A percentile compares a stretch with the other conserved stretches of the same genome.
These are phyloP conservation scores for Phytophthora ramorum DNA, from an alignment of 352 stramenopile species.

Conservation along the genomic window DNA sequence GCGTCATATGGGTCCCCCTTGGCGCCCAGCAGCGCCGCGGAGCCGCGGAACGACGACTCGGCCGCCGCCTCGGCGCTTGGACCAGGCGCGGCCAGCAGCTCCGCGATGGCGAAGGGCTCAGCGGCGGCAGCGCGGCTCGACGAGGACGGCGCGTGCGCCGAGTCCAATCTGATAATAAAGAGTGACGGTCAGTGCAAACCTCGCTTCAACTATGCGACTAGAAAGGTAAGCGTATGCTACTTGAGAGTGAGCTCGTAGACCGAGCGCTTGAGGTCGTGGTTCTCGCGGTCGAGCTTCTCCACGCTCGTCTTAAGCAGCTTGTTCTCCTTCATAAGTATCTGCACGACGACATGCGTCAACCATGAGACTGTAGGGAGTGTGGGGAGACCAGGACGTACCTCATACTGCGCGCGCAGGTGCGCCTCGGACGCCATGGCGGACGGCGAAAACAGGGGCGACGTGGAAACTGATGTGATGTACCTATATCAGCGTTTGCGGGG, in stretches of 20 bases:
- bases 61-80: conserved; percentile 40
- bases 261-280: conserved; percentile 92
- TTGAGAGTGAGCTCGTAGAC: conserved; percentile 91
- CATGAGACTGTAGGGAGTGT: neutral
- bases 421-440: conserved; percentile 76
- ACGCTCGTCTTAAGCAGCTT: conserved; percentile 83
- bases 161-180: conserved; percentile 65
- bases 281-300: conserved; percentile 88
- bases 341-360: neutral
- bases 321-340: conserved; percentile 87
- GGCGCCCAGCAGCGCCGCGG: conserved; percentile 42
- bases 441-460: neutral
- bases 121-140: conserved; percentile 32
- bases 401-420: conserved; percentile 84
- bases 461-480: conserved; percentile 11
- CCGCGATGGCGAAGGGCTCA: conserved; percentile 76
- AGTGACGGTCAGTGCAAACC: conserved; percentile 31
- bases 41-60: conserved; percentile 42
- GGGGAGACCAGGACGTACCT: conserved; percentile 43
- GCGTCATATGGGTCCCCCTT: conserved; percentile 66
- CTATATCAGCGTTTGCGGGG: conserved; percentile 4
- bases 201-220: conserved; percentile 25
- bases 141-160: conserved; percentile 46
- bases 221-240: conserved; percentile 34
- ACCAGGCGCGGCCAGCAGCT: conserved; percentile 61